Evolutionary conservation across 805 yeast genomes (phyloP).

Genomic region (Candida tammaniensis): DNA sequence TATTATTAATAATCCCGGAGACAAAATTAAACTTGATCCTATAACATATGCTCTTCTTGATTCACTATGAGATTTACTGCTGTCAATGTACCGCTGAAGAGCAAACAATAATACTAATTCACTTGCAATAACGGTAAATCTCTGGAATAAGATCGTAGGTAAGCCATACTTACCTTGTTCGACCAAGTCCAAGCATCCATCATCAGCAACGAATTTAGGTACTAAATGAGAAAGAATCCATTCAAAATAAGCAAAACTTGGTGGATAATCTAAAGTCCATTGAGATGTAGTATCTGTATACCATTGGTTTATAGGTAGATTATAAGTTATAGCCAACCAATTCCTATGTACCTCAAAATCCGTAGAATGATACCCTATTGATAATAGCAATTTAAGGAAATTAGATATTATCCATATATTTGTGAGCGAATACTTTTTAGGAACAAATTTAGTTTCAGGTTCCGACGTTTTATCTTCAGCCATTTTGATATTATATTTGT

Average conservation of each 20-base stretch:
- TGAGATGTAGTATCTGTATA: constrained; percentile 72
- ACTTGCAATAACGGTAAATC: constrained; percentile 73
- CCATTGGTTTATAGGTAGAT: constrained; percentile 77
- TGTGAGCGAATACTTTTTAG: constrained; percentile 21
- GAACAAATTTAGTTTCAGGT: constrained; percentile 2
- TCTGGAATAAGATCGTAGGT: constrained; percentile 81
- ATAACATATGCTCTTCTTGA: constrained; percentile 62
- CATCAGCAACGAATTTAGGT: constrained; percentile 57
- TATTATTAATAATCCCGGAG: constrained; percentile 86
- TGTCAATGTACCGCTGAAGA: constrained; percentile 66
- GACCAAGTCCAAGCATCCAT: constrained; percentile 76
- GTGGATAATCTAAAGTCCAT: constrained; percentile 98
- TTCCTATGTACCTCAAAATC: constrained; percentile 97
- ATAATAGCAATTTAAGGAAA: constrained; percentile 31
- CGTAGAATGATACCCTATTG: constrained; percentile 81
- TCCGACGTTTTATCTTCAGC: neutral
- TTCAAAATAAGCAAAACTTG: constrained; percentile 95
- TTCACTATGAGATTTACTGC: constrained; percentile 32
- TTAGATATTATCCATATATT: constrained; percentile 37
- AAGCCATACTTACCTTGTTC: constrained; percentile 65
- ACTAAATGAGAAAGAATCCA: constrained; percentile 72
- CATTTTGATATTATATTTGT: neutral
- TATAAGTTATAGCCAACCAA: constrained; percentile 89
- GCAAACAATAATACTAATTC: constrained; percentile 71
- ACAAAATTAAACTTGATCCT: constrained; percentile 76